Conservation (phyloP, 495 filamentous ascomycete genomes). For the Aspergillus diversus region DNA sequence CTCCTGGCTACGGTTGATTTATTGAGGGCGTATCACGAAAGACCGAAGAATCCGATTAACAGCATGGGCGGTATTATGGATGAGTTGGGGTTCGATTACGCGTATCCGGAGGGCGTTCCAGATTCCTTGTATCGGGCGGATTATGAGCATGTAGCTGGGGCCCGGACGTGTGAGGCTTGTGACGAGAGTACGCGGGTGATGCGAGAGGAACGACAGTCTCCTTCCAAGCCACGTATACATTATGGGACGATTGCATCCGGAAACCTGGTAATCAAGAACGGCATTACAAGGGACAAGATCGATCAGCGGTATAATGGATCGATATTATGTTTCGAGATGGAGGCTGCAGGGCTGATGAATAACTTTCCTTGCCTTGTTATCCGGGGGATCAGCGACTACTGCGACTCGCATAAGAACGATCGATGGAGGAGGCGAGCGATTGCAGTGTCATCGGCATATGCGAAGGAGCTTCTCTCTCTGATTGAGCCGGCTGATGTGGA, state of each 20-base stretch:
- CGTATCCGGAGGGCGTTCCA: neutral
- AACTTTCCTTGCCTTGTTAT: neutral
- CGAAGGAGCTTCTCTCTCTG: constrained; percentile 6
- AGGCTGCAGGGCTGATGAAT: neutral
- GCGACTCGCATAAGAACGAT: constrained; percentile 7
- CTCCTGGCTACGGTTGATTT: constrained; percentile 33
- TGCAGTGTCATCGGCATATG: neutral
- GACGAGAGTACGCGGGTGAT: neutral
- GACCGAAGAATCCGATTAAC: constrained; percentile 18
- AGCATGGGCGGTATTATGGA: constrained; percentile 19
- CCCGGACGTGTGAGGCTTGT: constrained; percentile 1
- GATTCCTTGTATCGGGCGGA: constrained; percentile 35
- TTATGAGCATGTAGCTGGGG: constrained; percentile 27
- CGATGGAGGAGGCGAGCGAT: neutral
- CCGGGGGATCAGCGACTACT: constrained; percentile 8
- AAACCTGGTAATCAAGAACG: constrained; percentile 22
- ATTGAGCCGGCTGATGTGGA: constrained; percentile 8
- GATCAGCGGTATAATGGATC: constrained; percentile 1
- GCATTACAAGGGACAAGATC: constrained; percentile 3
- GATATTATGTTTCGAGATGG: constrained; percentile 13
- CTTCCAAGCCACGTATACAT: constrained; percentile 16
- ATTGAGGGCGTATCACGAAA: constrained; percentile 23
- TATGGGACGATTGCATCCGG: constrained; percentile 26
- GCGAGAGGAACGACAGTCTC: neutral
- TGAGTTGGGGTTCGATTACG: constrained; percentile 6